Conservation (phyloP, 345 rosid species). For the Arabidopsis arenosa region DNA sequence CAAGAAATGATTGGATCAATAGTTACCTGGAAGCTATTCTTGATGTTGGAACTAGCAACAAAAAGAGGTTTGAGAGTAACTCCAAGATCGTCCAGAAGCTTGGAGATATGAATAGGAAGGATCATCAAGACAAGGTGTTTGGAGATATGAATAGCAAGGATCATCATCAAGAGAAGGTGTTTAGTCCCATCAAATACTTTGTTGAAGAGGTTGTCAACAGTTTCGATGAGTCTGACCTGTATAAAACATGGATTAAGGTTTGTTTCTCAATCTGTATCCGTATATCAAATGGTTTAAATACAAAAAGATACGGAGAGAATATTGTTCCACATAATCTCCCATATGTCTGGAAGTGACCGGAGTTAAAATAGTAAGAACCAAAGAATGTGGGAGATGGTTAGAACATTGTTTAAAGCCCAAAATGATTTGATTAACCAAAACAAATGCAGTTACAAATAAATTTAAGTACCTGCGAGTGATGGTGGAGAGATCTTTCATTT, state of each 20-base stretch:
- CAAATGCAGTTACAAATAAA: constrained; percentile 10
- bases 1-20: constrained; percentile 90
- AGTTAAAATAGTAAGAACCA: background rate
- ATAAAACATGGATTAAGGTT: constrained; percentile 91
- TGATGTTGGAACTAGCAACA: constrained; percentile 67
- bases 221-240: constrained; percentile 85
- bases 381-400: background rate
- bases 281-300: background rate
- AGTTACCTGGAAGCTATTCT: constrained; percentile 88
- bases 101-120: constrained; percentile 52
- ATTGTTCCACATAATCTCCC: constrained; percentile 15
- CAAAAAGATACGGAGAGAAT: constrained; percentile 2
- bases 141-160: constrained; percentile 51
- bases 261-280: constrained; percentile 20
- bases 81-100: constrained; percentile 53
- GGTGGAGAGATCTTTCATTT: constrained; percentile 31
- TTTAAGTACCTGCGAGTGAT: constrained; percentile 40
- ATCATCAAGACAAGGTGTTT: constrained; percentile 30
- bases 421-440: background rate
- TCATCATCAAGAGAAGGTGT: constrained; percentile 50
- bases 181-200: constrained; percentile 81
- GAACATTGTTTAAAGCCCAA: constrained; percentile 1
- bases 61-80: constrained; percentile 57
- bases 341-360: constrained; percentile 1
- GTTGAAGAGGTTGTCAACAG: constrained; percentile 87